Base-by-base conservation (phyloP, 139 green algal species). In the Chlamydomonas sp. region DNA sequence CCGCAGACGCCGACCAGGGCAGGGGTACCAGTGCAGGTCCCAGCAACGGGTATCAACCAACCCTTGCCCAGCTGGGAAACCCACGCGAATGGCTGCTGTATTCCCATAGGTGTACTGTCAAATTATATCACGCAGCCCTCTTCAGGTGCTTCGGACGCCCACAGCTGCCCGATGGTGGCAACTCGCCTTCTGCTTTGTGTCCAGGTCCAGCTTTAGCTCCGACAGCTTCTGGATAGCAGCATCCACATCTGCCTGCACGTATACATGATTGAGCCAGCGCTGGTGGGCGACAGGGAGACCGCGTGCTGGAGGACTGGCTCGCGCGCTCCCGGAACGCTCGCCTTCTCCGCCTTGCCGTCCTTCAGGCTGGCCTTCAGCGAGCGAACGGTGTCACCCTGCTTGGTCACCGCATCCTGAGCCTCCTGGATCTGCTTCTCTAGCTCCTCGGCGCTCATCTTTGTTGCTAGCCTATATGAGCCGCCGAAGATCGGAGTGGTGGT, bases 311-410 rank as follows among this genome's bases (percentile, higher is more conserved):
- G 64, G 64, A 12, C 64, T 12, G 8, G 64, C 15, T 76, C 8
- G 71, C 14, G n/a, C 31, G 63, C 66, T 68, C 17, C 82, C 76
- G 66, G 67, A 86, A 68, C 64, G 16, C 91, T 57, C 71, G 96
- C 95, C 93, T 96, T 95, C 3, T 97, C 90, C 0, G 91, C 93
- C 79, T 97, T 95, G 63, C 95, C 95, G 59, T 97, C 95, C 90
- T 98, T 98, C 31, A 95, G 58, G 9, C 88, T 88, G 2, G 97
- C 97, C 88, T 99, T 99, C 12, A 99, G 93, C 3, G 95, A 94
- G 10, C 97, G 92, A 5, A 99, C 97, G 3, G 88, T 94, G 86
- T 99, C 97, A 15, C 97, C 97, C 87, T 98, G 95, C 86, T 94
- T 94, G 10, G 92, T 93, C 9, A 96, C 95, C 0, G 92, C 95